Base-by-base conservation (phyloP, 2,329 filamentous ascomycete genomes). In the Fusarium equiseti region DNA sequence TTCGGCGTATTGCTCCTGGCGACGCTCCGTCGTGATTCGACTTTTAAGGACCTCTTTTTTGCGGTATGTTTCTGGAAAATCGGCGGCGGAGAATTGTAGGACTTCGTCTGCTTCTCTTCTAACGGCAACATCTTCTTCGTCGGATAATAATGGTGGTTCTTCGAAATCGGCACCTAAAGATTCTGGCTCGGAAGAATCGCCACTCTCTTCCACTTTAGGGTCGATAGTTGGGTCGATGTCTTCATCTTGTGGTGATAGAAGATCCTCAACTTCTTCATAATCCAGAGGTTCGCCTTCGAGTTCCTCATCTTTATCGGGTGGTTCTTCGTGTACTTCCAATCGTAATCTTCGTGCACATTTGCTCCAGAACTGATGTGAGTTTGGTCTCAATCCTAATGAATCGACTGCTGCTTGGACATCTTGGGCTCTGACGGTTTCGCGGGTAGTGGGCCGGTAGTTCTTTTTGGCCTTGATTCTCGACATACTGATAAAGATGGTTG, bases 401-500 rank as follows among this genome's bases (percentile, higher is more conserved):
- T 81, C 78, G 3, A 83, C 76, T 0, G 87, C 87, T 1, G 86
- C 85, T 29, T 80, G 75, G 4, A 86, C 86, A 63, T 89, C 87
- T 31, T 81, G 79, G 7, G 63, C 69, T 44, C 78, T 79, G 5
- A 88, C 81, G 8, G 81, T 67, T 7, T 72, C 66, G 18, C 75
- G 76, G 3, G 76, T 77, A 6, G 73, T 73, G 3, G 77, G 73
- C 2, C 70, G 61, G 6, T 32, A 77, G 64, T 26, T 79, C 20
- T 70, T 79, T 70, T 83, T 84, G 6, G 89, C 84, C 55, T 89
- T 86, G 26, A 94, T 80, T 44, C 93, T 86, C 4, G 91, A 91
- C 77, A 88, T 86, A n/a, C 91, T 88, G 62, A 93, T 87, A 73
- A 91, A 92, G 0, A 96, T 81, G 0, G 89, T 83, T 1, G 91